These are phyloP conservation scores for Oropetium thomaeum DNA, from an alignment of 176 grass and related monocot genomes.

Conservation along the genomic window DNA sequence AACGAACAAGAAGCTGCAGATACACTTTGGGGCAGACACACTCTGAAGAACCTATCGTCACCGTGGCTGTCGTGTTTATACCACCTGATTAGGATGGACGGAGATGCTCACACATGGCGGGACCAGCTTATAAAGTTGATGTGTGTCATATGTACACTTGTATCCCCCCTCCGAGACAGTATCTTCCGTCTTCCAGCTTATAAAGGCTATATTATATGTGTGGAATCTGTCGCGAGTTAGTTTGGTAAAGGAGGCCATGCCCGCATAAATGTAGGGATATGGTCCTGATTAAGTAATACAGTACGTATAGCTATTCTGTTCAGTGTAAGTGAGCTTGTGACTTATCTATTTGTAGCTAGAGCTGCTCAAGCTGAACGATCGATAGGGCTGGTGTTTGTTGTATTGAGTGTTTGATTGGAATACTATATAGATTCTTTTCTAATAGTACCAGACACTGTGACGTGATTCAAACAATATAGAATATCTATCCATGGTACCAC, in stretches of 20 bases:
- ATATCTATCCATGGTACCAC: too few relatives aligned
- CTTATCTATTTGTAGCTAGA: background rate
- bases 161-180: background rate
- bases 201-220: background rate
- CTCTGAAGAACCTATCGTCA: conserved; percentile 1
- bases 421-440: background rate
- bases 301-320: background rate
- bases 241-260: background rate
- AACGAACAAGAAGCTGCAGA: background rate
- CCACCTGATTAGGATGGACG: background rate
- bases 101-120: background rate
- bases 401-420: background rate
- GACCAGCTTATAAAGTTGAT: background rate
- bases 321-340: background rate
- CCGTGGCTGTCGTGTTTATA: background rate
- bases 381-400: background rate
- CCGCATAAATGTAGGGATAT: background rate
- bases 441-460: too few relatives aligned
- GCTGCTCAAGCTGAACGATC: background rate
- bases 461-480: too few relatives aligned
- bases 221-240: background rate
- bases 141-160: background rate
- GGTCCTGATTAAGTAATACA: background rate
- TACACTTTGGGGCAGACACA: background rate
- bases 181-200: too few relatives aligned